A percentile compares a stretch with the other conserved stretches of the same genome.
These are phyloP conservation scores for Podosphaera leucotricha DNA, from an alignment of 2,329 filamentous ascomycete genomes.

Conservation along the genomic window DNA sequence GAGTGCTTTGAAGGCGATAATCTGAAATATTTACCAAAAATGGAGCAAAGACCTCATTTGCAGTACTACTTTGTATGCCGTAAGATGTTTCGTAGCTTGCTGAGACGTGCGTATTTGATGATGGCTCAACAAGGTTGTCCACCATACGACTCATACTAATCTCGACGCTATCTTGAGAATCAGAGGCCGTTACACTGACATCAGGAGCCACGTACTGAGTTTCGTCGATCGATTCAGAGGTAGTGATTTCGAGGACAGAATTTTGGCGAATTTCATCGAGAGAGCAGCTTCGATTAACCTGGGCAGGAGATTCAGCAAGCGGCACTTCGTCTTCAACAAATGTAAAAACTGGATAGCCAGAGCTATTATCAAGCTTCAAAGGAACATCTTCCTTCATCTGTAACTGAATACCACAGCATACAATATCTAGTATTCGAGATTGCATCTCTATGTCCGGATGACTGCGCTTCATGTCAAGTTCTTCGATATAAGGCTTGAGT, in stretches of 20 bases:
- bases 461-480: constrained; percentile 25
- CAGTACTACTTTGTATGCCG: constrained; percentile 28
- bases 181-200: constrained; percentile 5
- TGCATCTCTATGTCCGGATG: constrained; percentile 40
- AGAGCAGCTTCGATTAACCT: neutral
- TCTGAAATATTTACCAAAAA: constrained; percentile 16
- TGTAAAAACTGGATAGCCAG: constrained; percentile 20
- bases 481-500: constrained; percentile 24
- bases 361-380: constrained; percentile 18
- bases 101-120: constrained; percentile 16
- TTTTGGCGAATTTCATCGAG: neutral
- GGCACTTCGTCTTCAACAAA: constrained; percentile 28
- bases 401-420: constrained; percentile 35
- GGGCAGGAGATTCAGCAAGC: neutral
- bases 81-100: constrained; percentile 23
- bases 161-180: constrained; percentile 17
- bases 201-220: constrained; percentile 1
- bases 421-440: constrained; percentile 37
- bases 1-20: neutral
- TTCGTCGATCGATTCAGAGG: neutral
- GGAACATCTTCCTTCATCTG: constrained; percentile 22
- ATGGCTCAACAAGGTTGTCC: constrained; percentile 24
- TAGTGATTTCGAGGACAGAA: neutral
- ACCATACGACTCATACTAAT: constrained; percentile 33
- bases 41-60: constrained; percentile 19